phyloP scores from a whole-genome alignment of 208 protist genomes.

The Leishmania amazonensis region DNA sequence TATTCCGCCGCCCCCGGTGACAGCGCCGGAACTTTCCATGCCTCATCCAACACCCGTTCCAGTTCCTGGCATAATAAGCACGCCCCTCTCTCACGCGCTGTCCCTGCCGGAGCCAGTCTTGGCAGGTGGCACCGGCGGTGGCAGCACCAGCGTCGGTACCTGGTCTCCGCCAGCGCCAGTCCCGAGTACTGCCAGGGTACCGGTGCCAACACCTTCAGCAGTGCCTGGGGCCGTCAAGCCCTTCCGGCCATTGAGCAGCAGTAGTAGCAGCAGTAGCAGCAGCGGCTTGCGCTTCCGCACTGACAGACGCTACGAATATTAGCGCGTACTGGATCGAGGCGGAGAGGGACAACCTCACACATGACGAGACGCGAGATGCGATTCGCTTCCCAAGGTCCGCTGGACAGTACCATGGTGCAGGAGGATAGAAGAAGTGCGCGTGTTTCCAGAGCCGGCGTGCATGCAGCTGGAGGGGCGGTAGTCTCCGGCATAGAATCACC shows the following conservation, averaged over 20 bases:
- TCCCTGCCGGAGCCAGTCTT: neutral
- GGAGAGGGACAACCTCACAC: neutral
- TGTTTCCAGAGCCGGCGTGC: neutral
- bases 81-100: neutral
- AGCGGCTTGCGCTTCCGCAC: conserved; percentile 6
- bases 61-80: neutral
- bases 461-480: neutral
- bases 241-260: conserved; percentile 25
- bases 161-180: neutral
- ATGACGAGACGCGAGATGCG: neutral
- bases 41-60: neutral
- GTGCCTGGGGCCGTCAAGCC: conserved; percentile 5
- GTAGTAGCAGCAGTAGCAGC: conserved; percentile 25
- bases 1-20: conserved; percentile 1
- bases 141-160: neutral
- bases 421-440: neutral
- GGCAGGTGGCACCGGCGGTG: neutral
- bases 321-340: neutral
- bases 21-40: neutral
- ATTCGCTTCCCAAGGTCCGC: no score
- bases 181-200: neutral
- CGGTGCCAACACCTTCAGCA: neutral
- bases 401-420: neutral
- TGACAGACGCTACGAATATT: conserved; percentile 17
- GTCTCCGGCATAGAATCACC: neutral